Evolutionary conservation across 345 rosid genomes (phyloP), one percentile per base, ranked within the genome.

Genomic region (Schrenkiella parvula): DNA sequence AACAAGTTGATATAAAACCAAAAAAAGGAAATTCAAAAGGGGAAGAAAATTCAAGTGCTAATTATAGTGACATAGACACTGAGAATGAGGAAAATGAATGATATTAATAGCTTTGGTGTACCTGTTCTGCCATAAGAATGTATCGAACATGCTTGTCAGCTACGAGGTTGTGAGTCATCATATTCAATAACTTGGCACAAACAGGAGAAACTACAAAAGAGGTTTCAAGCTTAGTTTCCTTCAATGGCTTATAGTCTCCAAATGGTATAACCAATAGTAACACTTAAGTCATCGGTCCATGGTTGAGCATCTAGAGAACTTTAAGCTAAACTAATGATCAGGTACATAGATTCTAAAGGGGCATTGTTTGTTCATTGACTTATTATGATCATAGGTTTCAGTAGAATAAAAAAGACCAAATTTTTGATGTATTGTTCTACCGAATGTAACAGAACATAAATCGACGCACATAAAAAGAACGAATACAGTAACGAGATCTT

Each of bases 111-210:
- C 14, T 34, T 35, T 44, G 1, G 10, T 37, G 37, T 7, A 91
- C 89, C 86, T 84, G 83, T 77, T 86, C 88, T 38, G 87, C 84
- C 55, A 88, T 82, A 42, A 87, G 28, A 80, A 89, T 82, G 84
- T 82, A 89, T 34, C 79, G 71, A 28, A 64, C 88, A 82, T 88
- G 97, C 57, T 82, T 86, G 25, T 87, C 84, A 64, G 53, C 86
- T 10, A 71, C 91, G 12, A 89, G 80, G 79, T 85, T 44, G 81
- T 89, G 84, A 83, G 75, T 68, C 29, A 72, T 68, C 34, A 46
- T 39, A 43, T 42, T 34, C 68, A 73, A 31, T 29, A 48, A 44
- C 38, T 55, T 19, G 3, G 31, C 15, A 53, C 38, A 53, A 41
- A 52, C 4, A 11, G 8, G 26, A 53, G 38, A 26, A 54, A n/a